Evolutionary conservation across 2,329 filamentous ascomycete genomes (phyloP), one percentile per base, ranked within the genome.

Genomic region (Aspergillus sp.): DNA sequence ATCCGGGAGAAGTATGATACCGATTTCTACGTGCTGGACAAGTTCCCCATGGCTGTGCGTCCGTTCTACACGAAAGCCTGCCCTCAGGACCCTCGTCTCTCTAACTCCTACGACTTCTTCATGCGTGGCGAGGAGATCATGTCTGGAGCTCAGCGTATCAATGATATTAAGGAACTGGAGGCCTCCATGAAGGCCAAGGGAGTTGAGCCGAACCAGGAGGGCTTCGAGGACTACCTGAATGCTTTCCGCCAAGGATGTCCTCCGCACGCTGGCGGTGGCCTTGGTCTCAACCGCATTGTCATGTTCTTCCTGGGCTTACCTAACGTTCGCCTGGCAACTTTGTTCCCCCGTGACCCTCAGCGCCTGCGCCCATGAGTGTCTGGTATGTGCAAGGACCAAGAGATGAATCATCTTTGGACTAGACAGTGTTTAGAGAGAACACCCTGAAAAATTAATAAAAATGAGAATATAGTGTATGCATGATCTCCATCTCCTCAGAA

Each of bases 21-120:
- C 54, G 94, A 99, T 76, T 97, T 97, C 77, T 97, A 96, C 77
- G 87, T 95, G 19, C 82, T 99, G 57, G 93, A 97, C 79, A 94
- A 97, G 75, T 99, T 96, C 80, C 94, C 94, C 42, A 85, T 94
- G 72, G 79, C 80, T 35, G 89, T 94, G 17, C 84, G 94, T 26
- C 93, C 93, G 4, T 96, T 96, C 75, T 97, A 96, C 75, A 91
- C 93, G 56, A 90, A 93, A 77, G 85, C 89, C 49, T 88, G 89
- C 66, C 82, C 83, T 2, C 76, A 82, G 41, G 82, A 88, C 63
- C 79, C 82, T 50, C 78, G 79, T 33, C 81, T 90, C 58, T 89
- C 79, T 41, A 85, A 86, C 74, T 83, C 80, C 3, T 87, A 85
- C 70, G 84, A 87, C 69, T 85, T 87, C 75, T 86, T 87, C 76